These are phyloP conservation scores for Apophysomyces trapeziformis DNA, from an alignment of 371 early-diverging fungal species.

Conservation along the genomic window DNA sequence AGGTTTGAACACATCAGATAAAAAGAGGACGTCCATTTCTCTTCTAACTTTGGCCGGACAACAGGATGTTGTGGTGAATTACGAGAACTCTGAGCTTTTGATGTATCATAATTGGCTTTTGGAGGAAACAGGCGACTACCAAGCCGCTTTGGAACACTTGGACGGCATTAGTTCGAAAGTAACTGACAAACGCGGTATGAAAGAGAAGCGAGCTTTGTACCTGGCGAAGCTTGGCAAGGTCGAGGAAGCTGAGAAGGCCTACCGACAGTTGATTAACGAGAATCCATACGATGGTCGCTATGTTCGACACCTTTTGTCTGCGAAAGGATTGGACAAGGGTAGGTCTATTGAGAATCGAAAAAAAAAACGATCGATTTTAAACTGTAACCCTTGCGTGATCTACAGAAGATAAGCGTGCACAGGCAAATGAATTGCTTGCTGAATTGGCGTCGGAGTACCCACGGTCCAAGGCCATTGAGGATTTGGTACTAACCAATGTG, in stretches of 20 bases:
- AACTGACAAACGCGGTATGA: conserved; percentile 72
- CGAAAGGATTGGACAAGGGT: conserved; percentile 48
- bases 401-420: conserved; percentile 25
- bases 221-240: conserved; percentile 67
- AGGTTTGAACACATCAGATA: conserved; percentile 37
- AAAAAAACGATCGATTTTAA: background rate
- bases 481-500: conserved; percentile 75
- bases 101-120: conserved; percentile 80
- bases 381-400: background rate
- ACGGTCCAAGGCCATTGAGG: conserved; percentile 79
- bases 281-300: conserved; percentile 85
- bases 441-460: conserved; percentile 77
- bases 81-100: conserved; percentile 78
- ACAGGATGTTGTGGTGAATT: conserved; percentile 58
- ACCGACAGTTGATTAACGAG: conserved; percentile 71
- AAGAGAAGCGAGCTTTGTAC: conserved; percentile 76
- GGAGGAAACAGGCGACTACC: conserved; percentile 79
- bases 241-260: conserved; percentile 78
- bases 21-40: background rate
- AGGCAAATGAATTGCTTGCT: conserved; percentile 46
- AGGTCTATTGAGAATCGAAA: conserved; percentile 13
- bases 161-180: conserved; percentile 71
- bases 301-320: conserved; percentile 65
- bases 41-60: background rate
- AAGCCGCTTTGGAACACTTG: conserved; percentile 78